Conservation (phyloP, 768 basidiomycete genomes). For the Termitomyces bulborhizus region DNA sequence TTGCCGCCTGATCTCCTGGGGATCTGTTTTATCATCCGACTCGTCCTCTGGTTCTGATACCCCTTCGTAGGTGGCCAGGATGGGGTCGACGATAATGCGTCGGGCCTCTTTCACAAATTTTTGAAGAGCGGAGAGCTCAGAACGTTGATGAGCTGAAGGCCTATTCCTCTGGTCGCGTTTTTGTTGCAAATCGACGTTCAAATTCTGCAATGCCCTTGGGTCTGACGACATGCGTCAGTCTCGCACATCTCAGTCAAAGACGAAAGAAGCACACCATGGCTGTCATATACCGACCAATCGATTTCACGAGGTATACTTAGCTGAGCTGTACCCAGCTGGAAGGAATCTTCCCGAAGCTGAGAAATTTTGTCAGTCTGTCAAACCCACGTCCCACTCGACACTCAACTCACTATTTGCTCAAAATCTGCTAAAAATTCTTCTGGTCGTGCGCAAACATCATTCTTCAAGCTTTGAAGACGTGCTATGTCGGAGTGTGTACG, state of each 20-base stretch:
- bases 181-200: constrained; percentile 33
- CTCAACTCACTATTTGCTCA: constrained; percentile 25
- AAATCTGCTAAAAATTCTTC: constrained; percentile 25
- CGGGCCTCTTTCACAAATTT: constrained; percentile 28
- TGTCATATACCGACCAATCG: constrained; percentile 57
- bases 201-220: constrained; percentile 41
- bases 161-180: constrained; percentile 22
- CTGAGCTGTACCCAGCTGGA: constrained; percentile 38
- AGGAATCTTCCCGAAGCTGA: constrained; percentile 9
- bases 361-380: background rate
- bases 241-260: background rate
- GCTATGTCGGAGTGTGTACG: constrained; percentile 61
- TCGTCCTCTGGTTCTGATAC: constrained; percentile 32
- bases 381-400: background rate
- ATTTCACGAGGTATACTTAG: constrained; percentile 41
- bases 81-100: constrained; percentile 44
- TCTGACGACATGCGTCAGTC: constrained; percentile 30
- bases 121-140: constrained; percentile 15
- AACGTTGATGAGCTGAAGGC: constrained; percentile 8
- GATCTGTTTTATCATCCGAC: constrained; percentile 30
- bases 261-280: constrained; percentile 38
- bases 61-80: constrained; percentile 27
- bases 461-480: constrained; percentile 40
- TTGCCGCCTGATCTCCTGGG: constrained; percentile 33
- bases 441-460: constrained; percentile 28